These are phyloP conservation scores for Alternaria arbusti DNA, from an alignment of 2,329 filamentous ascomycete genomes.

Conservation along the genomic window DNA sequence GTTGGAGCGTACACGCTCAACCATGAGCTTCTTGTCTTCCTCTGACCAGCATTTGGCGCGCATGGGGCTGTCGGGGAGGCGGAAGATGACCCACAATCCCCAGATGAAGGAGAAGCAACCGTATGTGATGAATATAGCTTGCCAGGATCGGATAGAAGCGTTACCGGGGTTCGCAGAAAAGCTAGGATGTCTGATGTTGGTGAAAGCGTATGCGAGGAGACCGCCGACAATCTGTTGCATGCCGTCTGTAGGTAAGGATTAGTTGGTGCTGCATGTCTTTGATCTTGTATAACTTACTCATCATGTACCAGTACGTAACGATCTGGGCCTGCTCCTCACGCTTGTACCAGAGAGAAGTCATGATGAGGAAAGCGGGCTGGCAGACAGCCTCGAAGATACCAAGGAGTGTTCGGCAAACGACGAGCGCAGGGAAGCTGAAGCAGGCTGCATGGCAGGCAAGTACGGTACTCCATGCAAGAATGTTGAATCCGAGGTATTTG, in stretches of 20 bases:
- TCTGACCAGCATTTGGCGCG: constrained; percentile 72
- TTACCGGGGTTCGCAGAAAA: constrained; percentile 23
- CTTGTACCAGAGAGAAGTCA: constrained; percentile 75
- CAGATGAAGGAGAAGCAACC: constrained; percentile 69
- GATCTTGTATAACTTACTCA: constrained; percentile 54
- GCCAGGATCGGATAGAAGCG: constrained; percentile 68
- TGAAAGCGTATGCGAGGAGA: constrained; percentile 63
- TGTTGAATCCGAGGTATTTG: constrained; percentile 69
- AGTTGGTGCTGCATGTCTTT: neutral
- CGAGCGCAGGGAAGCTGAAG: constrained; percentile 64
- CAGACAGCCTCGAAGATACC: constrained; percentile 75
- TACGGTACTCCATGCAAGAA: constrained; percentile 68
- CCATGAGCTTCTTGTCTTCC: constrained; percentile 66
- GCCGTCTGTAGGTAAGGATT: constrained; percentile 53
- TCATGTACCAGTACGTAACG: constrained; percentile 76
- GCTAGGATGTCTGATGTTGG: constrained; percentile 29
- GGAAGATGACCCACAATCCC: constrained; percentile 61
- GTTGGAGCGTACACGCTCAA: constrained; percentile 55
- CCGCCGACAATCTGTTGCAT: constrained; percentile 75
- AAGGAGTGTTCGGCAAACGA: constrained; percentile 68
- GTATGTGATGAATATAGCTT: constrained; percentile 71
- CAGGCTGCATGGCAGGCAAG: constrained; percentile 68
- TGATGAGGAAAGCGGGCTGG: constrained; percentile 71
- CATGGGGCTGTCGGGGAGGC: constrained; percentile 68
- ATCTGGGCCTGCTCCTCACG: constrained; percentile 70